Conservation (phyloP, 441 rosid genomes). For the Erodium trifolium region DNA sequence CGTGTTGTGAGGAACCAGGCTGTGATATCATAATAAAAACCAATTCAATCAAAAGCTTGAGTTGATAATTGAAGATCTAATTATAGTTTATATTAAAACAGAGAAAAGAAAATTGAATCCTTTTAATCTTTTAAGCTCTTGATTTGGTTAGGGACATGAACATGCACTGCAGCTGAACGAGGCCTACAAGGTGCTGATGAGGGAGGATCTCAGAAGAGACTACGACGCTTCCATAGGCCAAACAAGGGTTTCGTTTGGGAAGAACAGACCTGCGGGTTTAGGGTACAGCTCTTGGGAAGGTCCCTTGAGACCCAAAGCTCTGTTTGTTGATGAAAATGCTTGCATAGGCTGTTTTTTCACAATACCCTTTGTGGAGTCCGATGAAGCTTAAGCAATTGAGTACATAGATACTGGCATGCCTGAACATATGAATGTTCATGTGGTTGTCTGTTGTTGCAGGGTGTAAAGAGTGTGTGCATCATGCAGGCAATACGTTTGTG, state of each 20-base stretch:
- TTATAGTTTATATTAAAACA: too few relatives aligned
- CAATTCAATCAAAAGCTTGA: too few relatives aligned
- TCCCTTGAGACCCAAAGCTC: conserved; percentile 43
- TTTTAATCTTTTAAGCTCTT: too few relatives aligned
- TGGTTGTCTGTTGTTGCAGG: conserved; percentile 26
- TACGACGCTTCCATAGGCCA: conserved; percentile 41
- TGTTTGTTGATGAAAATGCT: conserved; percentile 50
- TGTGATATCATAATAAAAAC: too few relatives aligned
- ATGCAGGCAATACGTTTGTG: conserved; percentile 46
- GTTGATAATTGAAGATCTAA: too few relatives aligned
- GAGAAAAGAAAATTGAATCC: neutral
- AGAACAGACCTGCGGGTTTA: conserved; percentile 10
- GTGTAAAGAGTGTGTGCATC: conserved; percentile 53
- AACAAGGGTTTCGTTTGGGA: conserved; percentile 20
- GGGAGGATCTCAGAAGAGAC: conserved; percentile 35
- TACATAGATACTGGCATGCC: too few relatives aligned
- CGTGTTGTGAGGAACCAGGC: too few relatives aligned
- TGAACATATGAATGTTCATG: too few relatives aligned
- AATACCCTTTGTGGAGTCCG: neutral
- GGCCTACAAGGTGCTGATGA: conserved; percentile 46
- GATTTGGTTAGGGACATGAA: conserved; percentile 38
- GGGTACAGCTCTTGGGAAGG: conserved; percentile 55
- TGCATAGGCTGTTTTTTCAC: conserved; percentile 37
- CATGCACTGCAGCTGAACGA: conserved; percentile 40
- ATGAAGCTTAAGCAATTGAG: too few relatives aligned